These are phyloP conservation scores for Neurospora sp. DNA, from an alignment of 495 filamentous ascomycete species.

Conservation along the genomic window DNA sequence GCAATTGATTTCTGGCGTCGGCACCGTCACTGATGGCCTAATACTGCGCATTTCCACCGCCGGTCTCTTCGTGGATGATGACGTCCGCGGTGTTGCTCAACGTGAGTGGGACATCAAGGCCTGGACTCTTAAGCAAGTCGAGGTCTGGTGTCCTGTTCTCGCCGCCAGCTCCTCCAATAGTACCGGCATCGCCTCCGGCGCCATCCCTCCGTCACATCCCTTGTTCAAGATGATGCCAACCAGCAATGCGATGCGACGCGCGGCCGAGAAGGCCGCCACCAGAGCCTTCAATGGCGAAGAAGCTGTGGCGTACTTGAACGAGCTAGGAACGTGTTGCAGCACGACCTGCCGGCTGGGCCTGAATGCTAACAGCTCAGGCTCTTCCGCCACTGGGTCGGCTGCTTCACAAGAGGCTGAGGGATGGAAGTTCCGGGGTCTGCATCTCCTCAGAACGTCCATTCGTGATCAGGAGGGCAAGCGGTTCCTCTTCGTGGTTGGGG, in stretches of 20 bases:
- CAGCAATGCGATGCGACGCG: conserved; percentile 21
- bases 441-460: conserved; percentile 72
- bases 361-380: conserved; percentile 4
- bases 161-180: conserved; percentile 24
- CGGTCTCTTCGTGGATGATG: conserved; percentile 94
- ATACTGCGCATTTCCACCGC: conserved; percentile 78
- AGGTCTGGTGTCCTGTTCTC: conserved; percentile 69
- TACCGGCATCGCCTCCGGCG: conserved; percentile 6
- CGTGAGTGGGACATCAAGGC: conserved; percentile 98
- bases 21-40: conserved; percentile 73
- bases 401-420: conserved; percentile 41
- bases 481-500: conserved; percentile 72
- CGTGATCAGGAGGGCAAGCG: conserved; percentile 75
- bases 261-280: conserved; percentile 36
- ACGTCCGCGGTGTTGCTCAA: conserved; percentile 73
- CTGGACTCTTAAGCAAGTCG: conserved; percentile 86
- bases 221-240: conserved; percentile 27
- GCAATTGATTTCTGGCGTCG: conserved; percentile 66
- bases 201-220: conserved; percentile 28
- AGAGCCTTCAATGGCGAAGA: conserved; percentile 47
- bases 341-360: conserved; percentile 43
- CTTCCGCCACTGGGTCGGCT: conserved; percentile 20
- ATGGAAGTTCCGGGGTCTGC: conserved; percentile 45
- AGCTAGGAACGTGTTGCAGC: conserved; percentile 51
- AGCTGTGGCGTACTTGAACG: conserved; percentile 48